Evolutionary conservation across 257 asterid genomes (phyloP), one percentile per base, ranked within the genome.

Genomic region (Ilex asprella): DNA sequence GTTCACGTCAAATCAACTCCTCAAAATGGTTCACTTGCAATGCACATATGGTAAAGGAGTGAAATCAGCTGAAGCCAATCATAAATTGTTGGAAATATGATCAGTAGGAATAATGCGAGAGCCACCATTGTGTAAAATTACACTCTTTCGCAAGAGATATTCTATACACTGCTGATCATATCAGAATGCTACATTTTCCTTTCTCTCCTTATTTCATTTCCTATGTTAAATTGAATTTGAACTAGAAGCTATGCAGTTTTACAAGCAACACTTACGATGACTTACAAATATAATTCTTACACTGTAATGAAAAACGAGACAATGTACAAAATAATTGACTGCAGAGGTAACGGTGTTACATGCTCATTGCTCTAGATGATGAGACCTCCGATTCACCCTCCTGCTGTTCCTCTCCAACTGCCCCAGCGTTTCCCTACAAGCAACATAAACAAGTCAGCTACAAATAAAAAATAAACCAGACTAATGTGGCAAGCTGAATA

Each of bases 301-400:
- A 67, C 39, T 66, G 50, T 62, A 70, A 56, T 59, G 63, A 57
- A 51, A 30, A 65, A 51, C 55, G 15, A 51, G 52, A 60, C 27
- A 21, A 16, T 16, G 2, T 15, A 14, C 29, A 31, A 58, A 53
- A 62, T 54, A 2, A 49, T 44, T 44, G 16, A 12, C 30, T 10
- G 12, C 12, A 58, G 53, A 2, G 14, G 52, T 46, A 46, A 3
- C 3, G 39, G 69, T 30, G 63, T 81, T 87, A 85, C 82, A 86
- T 65, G 84, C 85, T 74, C 82, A 87, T 80, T 62, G 92, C 95
- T 67, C 90, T 85, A 21, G 27, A 21, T 10, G 88, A 78, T 30
- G 95, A 78, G 65, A 71, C 85, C 66, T 84, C 91, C 54, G 76
- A 31, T 62, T 78, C 92, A 59, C 84, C 81, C 61, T 77, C 95